A percentile compares a stretch with the other conserved stretches of the same genome.
These are phyloP conservation scores for Spergularia azorica DNA, from an alignment of 179 eudicot genomes.

Conservation along the genomic window DNA sequence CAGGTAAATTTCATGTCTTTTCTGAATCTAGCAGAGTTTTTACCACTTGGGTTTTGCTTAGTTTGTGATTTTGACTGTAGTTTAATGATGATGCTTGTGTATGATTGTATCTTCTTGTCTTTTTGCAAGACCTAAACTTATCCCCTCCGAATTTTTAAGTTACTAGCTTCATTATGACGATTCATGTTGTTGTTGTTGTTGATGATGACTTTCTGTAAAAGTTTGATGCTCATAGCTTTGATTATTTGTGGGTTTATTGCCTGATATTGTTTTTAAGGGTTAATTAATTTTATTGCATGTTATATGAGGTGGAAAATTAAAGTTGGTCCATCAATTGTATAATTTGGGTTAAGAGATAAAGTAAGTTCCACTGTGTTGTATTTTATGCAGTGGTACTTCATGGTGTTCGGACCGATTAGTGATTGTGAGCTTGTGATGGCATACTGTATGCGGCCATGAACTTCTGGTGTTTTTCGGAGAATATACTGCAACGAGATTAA, in stretches of 20 bases:
- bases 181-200: neutral
- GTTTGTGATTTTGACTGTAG: conserved; percentile 8
- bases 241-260: conserved; percentile 2
- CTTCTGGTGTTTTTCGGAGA: conserved; percentile 13
- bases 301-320: neutral
- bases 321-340: neutral
- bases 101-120: neutral
- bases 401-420: conserved; percentile 13
- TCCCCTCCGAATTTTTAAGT: neutral
- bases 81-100: conserved; percentile 10
- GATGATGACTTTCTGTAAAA: conserved; percentile 14
- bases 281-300: neutral
- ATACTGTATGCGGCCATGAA: conserved; percentile 9
- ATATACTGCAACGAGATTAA: conserved; percentile 1
- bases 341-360: too few species aligned
- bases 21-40: conserved; percentile 15
- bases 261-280: neutral
- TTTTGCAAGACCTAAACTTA: conserved; percentile 10
- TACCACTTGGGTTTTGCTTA: conserved; percentile 22
- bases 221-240: neutral
- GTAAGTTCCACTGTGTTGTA: neutral
- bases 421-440: conserved; percentile 13
- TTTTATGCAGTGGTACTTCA: conserved; percentile 13
- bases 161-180: too few species aligned
- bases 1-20: conserved; percentile 24